Conservation (phyloP, 495 filamentous ascomycete genomes). For the Talaromyces trachyspermus region DNA sequence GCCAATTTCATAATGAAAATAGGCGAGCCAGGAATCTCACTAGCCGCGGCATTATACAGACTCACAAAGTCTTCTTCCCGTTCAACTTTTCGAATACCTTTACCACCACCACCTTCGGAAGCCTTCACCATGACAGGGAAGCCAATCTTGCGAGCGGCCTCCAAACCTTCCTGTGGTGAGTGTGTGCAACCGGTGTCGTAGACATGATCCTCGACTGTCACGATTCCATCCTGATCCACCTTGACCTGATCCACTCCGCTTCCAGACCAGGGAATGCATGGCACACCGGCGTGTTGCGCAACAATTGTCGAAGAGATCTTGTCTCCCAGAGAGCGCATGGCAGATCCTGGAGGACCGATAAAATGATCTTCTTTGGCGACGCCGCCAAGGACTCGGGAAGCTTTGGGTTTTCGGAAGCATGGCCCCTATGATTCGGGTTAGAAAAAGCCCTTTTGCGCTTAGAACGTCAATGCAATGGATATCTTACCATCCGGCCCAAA, state of each 20-base stretch:
- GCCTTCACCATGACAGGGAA: slow-evolving; percentile 99
- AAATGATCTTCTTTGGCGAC: slow-evolving; percentile 96
- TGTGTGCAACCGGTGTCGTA: slow-evolving; percentile 89
- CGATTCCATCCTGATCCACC: slow-evolving; percentile 75
- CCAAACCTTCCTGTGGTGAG: slow-evolving; percentile 80
- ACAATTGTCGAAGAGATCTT: slow-evolving; percentile 99
- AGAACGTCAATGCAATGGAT: too few relatives aligned
- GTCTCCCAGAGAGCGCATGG: slow-evolving; percentile 97
- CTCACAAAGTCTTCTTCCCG: slow-evolving; percentile 72
- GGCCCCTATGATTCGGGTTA: slow-evolving; percentile 56
- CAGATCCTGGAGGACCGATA: slow-evolving; percentile 97
- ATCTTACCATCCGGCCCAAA: slow-evolving; percentile 95
- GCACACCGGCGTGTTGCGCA: slow-evolving; percentile 92
- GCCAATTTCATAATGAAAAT: slow-evolving; percentile 99
- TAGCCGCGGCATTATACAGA: slow-evolving; percentile 90
- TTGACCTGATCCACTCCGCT: slow-evolving; percentile 77
- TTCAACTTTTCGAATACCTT: slow-evolving; percentile 96
- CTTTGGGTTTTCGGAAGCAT: slow-evolving; percentile 97
- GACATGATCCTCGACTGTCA: slow-evolving; percentile 79
- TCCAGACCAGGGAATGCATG: slow-evolving; percentile 98
- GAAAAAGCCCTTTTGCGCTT: too few relatives aligned
- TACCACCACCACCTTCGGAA: slow-evolving; percentile 98
- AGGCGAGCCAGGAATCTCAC: slow-evolving; percentile 96
- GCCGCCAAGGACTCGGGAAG: slow-evolving; percentile 92
- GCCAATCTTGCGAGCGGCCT: slow-evolving; percentile 81